Evolutionary conservation across 176 grass and related monocot genomes (phyloP), one percentile per base, ranked within the genome.

Genomic region (Metroxylon sagu): DNA sequence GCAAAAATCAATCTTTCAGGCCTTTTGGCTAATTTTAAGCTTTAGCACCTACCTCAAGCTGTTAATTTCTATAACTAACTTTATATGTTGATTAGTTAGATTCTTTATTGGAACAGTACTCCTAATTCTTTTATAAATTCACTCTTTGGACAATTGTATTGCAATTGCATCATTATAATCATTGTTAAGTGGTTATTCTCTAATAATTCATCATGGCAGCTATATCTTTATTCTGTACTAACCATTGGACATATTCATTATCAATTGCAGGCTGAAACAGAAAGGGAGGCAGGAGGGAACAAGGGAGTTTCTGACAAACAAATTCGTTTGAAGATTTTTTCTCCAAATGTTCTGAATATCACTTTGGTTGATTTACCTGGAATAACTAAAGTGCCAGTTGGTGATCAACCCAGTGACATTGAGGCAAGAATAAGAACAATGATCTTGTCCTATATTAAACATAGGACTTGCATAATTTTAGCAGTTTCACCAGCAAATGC

Each of bases 401-500:
- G 93, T 48, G 93, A 98, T 71, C 93, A 98, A 69, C 93, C 93
- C 60, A 98, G 62, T 78, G 93, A 98, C 19, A 98, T 98, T 64
- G 93, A 98, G 74, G 87, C 93, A 54, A 76, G 88, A 65, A 98
- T 98, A 77, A 84, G 93, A 76, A 98, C 93, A 54, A 92, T 98
- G 93, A 98, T 98, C 67, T 82, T 92, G 59, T 92, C 87, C 68
- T 98, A 98, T 54, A 92, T 98, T 55, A 92, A 83, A 61, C 93
- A 98, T 63, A 92, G 85, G 73, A 92, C 87, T 60, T 98, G 93
- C 74, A 98, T 92, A 50, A 92, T 98, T 67, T 80, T 98, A 76
- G 93, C 87, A 57, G 87, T 98, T 74, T 98, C 93, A 4, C 93
- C 93, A 29, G 93, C 93, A 74, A 98, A 98, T 89, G 87, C 93